A percentile compares a stretch with the other conserved stretches of the same genome.
Evolutionary conservation across 2,329 filamentous ascomycete species (phyloP).

Genomic region (Talaromyces sp.): DNA sequence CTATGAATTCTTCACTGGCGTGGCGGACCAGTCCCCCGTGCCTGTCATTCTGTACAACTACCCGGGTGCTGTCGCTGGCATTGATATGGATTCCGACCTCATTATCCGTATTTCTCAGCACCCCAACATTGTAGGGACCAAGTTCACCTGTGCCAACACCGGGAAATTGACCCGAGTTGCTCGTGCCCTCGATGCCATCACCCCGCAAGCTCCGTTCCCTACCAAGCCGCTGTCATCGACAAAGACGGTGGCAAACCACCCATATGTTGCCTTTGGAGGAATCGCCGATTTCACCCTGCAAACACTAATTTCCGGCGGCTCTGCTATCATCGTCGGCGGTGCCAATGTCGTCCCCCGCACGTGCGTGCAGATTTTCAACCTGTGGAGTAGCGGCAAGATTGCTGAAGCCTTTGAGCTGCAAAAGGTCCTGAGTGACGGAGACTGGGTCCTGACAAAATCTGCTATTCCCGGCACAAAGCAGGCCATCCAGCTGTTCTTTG

Average conservation of each 20-base stretch:
- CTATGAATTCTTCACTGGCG: conserved; percentile 66
- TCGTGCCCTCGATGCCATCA: conserved; percentile 65
- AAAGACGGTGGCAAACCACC: conserved; percentile 29
- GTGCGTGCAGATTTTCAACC: conserved; percentile 74
- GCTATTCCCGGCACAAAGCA: conserved; percentile 83
- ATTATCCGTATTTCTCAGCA: conserved; percentile 75
- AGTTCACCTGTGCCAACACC: conserved; percentile 89
- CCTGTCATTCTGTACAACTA: conserved; percentile 90
- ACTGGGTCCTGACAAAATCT: conserved; percentile 80
- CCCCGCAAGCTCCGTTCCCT: conserved; percentile 44
- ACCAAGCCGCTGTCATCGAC: conserved; percentile 20
- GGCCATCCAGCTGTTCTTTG: conserved; percentile 76
- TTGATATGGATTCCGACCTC: conserved; percentile 86
- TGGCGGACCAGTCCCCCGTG: conserved; percentile 70
- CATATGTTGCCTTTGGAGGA: conserved; percentile 82
- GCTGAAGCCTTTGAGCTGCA: conserved; percentile 74
- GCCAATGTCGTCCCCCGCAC: conserved; percentile 84
- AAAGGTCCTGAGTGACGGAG: conserved; percentile 68
- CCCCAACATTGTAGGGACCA: conserved; percentile 80
- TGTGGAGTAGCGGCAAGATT: conserved; percentile 68
- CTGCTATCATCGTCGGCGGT: conserved; percentile 80
- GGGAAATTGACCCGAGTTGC: conserved; percentile 84
- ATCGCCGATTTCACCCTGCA: conserved; percentile 85
- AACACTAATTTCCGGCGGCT: conserved; percentile 73
- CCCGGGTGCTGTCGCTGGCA: conserved; percentile 77